Conservation (phyloP, 176 grass and related monocot genomes). For the Cymbopogon citratus region DNA sequence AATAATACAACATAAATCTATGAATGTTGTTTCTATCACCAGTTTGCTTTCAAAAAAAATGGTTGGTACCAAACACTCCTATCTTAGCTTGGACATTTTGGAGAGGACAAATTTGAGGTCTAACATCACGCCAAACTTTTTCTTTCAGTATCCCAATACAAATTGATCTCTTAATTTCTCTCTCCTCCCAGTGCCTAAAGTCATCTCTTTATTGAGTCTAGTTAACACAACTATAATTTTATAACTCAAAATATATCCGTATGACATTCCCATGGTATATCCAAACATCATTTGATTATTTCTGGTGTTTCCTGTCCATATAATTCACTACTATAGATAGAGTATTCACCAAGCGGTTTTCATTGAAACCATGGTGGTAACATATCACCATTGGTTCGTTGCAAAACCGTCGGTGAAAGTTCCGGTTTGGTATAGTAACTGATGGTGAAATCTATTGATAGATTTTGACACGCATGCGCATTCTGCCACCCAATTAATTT, state of each 20-base stretch:
- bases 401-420: too few relatives aligned
- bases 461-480: background rate
- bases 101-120: background rate
- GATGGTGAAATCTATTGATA: too few relatives aligned
- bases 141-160: background rate
- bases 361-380: too few relatives aligned
- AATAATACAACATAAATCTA: background rate
- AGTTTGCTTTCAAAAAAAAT: background rate
- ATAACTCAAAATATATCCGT: background rate
- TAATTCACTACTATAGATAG: too few relatives aligned
- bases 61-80: background rate
- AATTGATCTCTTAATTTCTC: background rate
- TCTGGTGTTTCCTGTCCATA: too few relatives aligned
- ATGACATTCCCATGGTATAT: background rate
- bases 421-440: too few relatives aligned
- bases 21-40: background rate
- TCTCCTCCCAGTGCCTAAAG: background rate
- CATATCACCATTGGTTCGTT: too few relatives aligned
- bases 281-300: too few relatives aligned
- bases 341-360: too few relatives aligned
- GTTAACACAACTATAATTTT: background rate
- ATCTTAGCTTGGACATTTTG: background rate
- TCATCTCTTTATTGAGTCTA: background rate
- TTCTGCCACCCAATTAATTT: background rate
- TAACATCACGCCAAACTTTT: background rate